Evolutionary conservation across 139 green algal species (phyloP), one percentile per base, ranked within the genome.

Genomic region (Monoraphidium neglectum): DNA sequence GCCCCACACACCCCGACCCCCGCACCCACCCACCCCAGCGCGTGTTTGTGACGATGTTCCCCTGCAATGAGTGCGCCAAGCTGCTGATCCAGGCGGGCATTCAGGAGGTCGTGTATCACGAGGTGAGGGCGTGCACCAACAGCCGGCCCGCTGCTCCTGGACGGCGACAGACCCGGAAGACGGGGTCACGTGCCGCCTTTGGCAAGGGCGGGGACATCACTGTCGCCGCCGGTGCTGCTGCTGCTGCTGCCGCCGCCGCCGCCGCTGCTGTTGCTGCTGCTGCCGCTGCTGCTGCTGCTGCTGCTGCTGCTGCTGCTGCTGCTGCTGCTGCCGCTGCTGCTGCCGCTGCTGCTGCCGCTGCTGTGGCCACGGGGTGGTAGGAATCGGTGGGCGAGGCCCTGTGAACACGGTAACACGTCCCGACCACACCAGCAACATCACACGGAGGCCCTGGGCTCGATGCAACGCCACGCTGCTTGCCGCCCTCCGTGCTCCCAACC

Each of bases 61-160:
- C 96, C 2, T 99, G 96, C 92, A 98, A 98, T 74, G 96, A 99
- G 84, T 99, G 96, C 86, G 93, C 96, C 67, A 99, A 99, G 88
- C 88, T 99, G 51, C 90, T 99, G 66, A 99, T 99, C 53, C 96
- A 99, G 81, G 92, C 93, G 26, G 95, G 95, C 63, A 94, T 99
- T 54, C 56, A 40, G 13, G 94, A 99, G 88, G 89, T 99, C 1
- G 83, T 98, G 13, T 97, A 88, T 64, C 87, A 95, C 64, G 94
- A 98, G 82, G 92, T 92, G 54, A 66, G 64, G 13, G n/a, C 8
- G 38, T 4, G 35, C 10, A 24, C 38, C 4, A 4, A 13, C 10
- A 12, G 30, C 24, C n/a, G 15, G 16, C 5, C 10, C 24, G 38
- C n/a, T 35, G 37, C 4, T 57, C 46, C 15, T 75, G 68, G 49